Percentiles rank a stretch among this genome's conserved stretches.
phyloP scores from a whole-genome alignment of 176 grass and related monocot genomes.

The Musa schizocarpa region DNA sequence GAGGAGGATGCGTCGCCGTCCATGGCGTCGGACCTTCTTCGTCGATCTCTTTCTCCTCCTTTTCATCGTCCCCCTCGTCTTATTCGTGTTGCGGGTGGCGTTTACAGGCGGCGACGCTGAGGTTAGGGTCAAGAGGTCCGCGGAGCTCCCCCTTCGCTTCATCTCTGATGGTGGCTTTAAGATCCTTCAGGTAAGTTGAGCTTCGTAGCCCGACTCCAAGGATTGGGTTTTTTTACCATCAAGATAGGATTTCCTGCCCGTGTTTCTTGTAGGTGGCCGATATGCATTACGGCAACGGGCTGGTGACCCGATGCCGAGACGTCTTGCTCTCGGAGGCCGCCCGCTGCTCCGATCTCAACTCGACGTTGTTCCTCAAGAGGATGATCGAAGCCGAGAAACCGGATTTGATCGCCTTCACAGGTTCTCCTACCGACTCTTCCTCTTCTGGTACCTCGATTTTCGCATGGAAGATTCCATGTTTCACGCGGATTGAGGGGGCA shows the following conservation, averaged over 20 bases:
- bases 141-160: constrained; percentile 60
- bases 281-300: constrained; percentile 90
- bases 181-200: constrained; percentile 54
- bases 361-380: constrained; percentile 63
- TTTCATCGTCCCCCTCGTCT: constrained; percentile 19
- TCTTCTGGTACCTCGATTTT: neutral
- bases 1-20: neutral
- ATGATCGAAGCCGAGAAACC: constrained; percentile 70
- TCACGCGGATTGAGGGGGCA: neutral
- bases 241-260: neutral
- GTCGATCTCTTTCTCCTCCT: constrained; percentile 29
- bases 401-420: constrained; percentile 84
- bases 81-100: constrained; percentile 10
- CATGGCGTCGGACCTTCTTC: constrained; percentile 8
- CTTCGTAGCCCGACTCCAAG: neutral
- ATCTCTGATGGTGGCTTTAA: constrained; percentile 68
- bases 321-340: constrained; percentile 46
- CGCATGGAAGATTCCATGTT: neutral
- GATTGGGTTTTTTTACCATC: neutral
- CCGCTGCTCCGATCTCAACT: constrained; percentile 81
- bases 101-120: constrained; percentile 22
- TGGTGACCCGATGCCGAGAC: constrained; percentile 60
- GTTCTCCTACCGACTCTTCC: constrained; percentile 19
- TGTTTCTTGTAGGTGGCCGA: constrained; percentile 62
- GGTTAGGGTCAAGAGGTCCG: constrained; percentile 44